Conservation (phyloP, 805 yeast species). For the Ogataea zsoltii region DNA sequence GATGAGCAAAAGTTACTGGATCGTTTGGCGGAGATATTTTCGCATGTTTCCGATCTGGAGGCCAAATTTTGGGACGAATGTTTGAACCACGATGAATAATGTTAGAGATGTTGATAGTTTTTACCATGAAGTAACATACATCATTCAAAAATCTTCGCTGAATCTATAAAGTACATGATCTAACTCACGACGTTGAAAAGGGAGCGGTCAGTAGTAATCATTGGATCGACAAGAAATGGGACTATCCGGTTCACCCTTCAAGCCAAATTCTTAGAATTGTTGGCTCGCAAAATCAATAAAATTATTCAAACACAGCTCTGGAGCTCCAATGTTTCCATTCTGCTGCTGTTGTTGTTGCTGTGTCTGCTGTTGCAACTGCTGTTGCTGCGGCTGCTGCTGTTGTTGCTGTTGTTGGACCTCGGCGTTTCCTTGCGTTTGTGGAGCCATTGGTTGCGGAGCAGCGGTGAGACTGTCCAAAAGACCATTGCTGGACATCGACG, state of each 20-base stretch:
- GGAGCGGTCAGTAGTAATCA: too few relatives aligned
- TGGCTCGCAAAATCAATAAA: slow-evolving; percentile 10
- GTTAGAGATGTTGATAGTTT: neutral
- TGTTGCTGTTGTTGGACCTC: neutral
- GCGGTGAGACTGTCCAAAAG: neutral
- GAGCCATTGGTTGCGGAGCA: neutral
- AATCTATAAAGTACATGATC: too few relatives aligned
- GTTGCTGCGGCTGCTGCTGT: neutral
- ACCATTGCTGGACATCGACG: neutral
- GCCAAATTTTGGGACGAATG: slow-evolving; percentile 65
- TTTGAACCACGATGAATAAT: slow-evolving; percentile 7
- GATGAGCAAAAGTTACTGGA: slow-evolving; percentile 41
- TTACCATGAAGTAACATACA: too few relatives aligned
- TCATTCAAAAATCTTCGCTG: too few relatives aligned
- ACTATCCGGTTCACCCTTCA: too few relatives aligned
- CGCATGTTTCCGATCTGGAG: slow-evolving; percentile 60
- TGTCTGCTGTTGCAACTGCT: neutral
- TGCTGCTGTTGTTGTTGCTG: slow-evolving; percentile 1
- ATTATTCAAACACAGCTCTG: slow-evolving; percentile 8
- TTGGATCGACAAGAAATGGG: too few relatives aligned
- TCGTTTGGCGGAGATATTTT: slow-evolving; percentile 57
- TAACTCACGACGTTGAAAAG: too few relatives aligned
- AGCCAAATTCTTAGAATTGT: neutral
- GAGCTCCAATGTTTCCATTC: slow-evolving; percentile 1
- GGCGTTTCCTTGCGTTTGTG: neutral